Base-by-base conservation (phyloP, 2,329 filamentous ascomycete species). In the Pyrenochaeta sp. region DNA sequence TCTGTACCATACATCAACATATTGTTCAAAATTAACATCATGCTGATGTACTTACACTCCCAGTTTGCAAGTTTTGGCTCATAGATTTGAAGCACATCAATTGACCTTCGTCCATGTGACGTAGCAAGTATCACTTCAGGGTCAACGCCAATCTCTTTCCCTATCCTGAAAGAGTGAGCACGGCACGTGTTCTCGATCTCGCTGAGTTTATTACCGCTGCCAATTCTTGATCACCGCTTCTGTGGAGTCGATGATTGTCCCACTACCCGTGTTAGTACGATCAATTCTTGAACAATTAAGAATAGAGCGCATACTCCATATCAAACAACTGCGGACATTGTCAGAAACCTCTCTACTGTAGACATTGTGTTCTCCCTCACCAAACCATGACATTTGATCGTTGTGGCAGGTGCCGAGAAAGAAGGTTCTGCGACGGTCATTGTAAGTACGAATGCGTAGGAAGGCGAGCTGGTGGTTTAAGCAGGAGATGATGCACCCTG, bases 61-160 rank as follows among this genome's bases (percentile, higher is more conserved):
- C 91, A 94, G 69, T 90, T 97, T 42, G 95, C 95, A 75, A 92
- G 92, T 67, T 91, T 88, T 15, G 92, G 91, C 61, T 91, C 89
- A 57, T 97, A 86, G 28, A 93, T 82, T 75, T 86, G 86, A 57
- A 99, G 84, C 2, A 91, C 88, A 70, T 99, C 95, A 71, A 98
- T 97, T 66, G 89, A 92, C 57, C 95, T 84, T 58, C 94, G 88
- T 61, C 95, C 95, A 78, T 99, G 95, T 5, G 93, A 97, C 9
- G 92, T 96, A 70, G 92, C 86, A 27, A 98, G 85, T 69, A 99
- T 98, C 45, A 90, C 86, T 47, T 89, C 84, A n/a, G 92, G 91
- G 65, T 92, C 87, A 24, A 97, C 89, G 25, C 91, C 91, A 70
- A 98, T 90, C 74, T 97, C 91, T 9, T 86, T 84, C 49, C 91